Percentiles rank a stretch among this genome's conserved stretches.
These are phyloP conservation scores for Aspergillus panamensis DNA, from an alignment of 495 filamentous ascomycete genomes.

Conservation along the genomic window DNA sequence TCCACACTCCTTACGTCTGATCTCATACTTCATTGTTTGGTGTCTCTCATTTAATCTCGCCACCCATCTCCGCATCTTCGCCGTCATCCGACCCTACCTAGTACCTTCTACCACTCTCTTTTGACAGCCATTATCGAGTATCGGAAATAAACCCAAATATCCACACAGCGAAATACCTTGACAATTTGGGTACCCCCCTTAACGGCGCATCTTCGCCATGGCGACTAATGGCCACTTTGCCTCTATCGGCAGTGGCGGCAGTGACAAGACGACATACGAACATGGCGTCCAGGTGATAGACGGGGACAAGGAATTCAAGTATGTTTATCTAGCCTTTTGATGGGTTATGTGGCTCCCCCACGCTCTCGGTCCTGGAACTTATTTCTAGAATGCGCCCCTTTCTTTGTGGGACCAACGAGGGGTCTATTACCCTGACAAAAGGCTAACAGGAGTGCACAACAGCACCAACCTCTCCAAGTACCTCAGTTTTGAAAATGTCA, in stretches of 20 bases:
- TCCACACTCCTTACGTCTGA: constrained; percentile 12
- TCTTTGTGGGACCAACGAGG: constrained; percentile 1
- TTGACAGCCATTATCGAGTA: background rate
- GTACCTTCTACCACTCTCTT: background rate
- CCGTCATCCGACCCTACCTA: constrained; percentile 4
- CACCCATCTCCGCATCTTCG: constrained; percentile 22
- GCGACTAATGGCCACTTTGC: constrained; percentile 89
- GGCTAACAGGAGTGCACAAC: constrained; percentile 27
- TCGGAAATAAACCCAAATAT: background rate
- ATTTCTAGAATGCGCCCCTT: background rate
- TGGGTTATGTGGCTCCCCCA: background rate
- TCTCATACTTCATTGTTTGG: constrained; percentile 11
- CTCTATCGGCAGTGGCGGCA: constrained; percentile 61
- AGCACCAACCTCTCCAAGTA: constrained; percentile 81
- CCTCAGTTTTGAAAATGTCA: constrained; percentile 71
- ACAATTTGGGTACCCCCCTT: constrained; percentile 24
- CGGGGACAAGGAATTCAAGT: constrained; percentile 96
- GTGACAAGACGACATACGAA: constrained; percentile 65
- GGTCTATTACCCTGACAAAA: constrained; percentile 2
- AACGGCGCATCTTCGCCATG: constrained; percentile 56
- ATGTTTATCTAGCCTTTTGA: constrained; percentile 25
- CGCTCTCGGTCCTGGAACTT: background rate
- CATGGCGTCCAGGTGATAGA: constrained; percentile 97
- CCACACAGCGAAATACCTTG: background rate
- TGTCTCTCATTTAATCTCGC: constrained; percentile 17